Evolutionary conservation across 306 rosid genomes (phyloP).

Genomic region (Pterocarpus santalinus): DNA sequence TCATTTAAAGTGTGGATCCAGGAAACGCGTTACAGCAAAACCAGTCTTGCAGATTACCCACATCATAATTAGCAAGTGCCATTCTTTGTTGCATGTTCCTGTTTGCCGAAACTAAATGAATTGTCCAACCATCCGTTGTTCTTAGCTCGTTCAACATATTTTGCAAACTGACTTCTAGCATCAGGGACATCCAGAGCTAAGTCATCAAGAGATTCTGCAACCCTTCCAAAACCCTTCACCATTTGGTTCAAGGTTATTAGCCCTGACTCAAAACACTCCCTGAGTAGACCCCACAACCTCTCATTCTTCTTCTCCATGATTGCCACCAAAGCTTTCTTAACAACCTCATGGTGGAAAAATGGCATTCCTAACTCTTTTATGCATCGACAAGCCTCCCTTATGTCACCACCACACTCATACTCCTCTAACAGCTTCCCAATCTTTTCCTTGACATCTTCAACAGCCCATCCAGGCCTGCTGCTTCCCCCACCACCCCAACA

Average conservation of each 20-base stretch:
- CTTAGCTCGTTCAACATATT: slow-evolving; percentile 64
- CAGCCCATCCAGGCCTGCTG: slow-evolving; percentile 72
- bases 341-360: slow-evolving; percentile 80
- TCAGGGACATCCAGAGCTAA: slow-evolving; percentile 82
- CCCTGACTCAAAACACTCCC: slow-evolving; percentile 69
- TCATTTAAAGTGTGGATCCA: slow-evolving; percentile 12
- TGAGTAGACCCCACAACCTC: slow-evolving; percentile 70
- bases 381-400: slow-evolving; percentile 70
- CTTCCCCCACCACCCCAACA: slow-evolving; percentile 89
- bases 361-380: slow-evolving; percentile 82
- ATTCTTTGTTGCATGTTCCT: slow-evolving; percentile 51
- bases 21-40: slow-evolving; percentile 10
- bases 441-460: slow-evolving; percentile 79
- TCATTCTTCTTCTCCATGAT: slow-evolving; percentile 74
- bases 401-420: slow-evolving; percentile 71
- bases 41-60: slow-evolving; percentile 20
- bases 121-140: slow-evolving; percentile 71
- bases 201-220: slow-evolving; percentile 76
- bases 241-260: slow-evolving; percentile 74
- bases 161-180: slow-evolving; percentile 62
- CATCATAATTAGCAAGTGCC: slow-evolving; percentile 48
- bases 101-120: slow-evolving; percentile 55
- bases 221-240: slow-evolving; percentile 72
- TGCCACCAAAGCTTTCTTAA: slow-evolving; percentile 63
- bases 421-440: slow-evolving; percentile 71